Evolutionary conservation across 163 green algal genomes (phyloP).

Genomic region (Chlamydomonas reinhardtii): DNA sequence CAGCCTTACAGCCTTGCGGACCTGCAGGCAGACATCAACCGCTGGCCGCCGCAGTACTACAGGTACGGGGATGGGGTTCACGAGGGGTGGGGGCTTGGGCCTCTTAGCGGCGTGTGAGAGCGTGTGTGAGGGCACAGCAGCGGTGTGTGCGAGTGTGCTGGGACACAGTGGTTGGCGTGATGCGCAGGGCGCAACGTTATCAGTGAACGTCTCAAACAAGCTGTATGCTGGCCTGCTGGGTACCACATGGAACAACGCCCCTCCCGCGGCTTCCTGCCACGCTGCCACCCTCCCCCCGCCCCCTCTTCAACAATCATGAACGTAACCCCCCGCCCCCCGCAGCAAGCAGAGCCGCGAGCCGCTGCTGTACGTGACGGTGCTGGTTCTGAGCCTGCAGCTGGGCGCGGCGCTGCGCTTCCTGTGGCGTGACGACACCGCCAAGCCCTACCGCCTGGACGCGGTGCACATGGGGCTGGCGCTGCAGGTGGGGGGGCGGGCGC

Average conservation of each 20-base stretch:
- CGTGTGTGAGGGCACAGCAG: no score
- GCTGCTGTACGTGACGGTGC: conserved; percentile 84
- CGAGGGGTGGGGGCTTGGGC: no score
- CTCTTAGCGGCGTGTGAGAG: no score
- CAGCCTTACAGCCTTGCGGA: conserved; percentile 69
- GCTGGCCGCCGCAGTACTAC: conserved; percentile 86
- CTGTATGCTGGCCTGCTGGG: no score
- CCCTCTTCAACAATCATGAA: no score
- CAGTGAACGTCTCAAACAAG: no score
- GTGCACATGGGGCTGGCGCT: conserved; percentile 84
- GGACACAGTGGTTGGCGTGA: no score
- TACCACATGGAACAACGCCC: no score
- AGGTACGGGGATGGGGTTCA: conserved; percentile 35
- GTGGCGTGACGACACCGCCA: conserved; percentile 65
- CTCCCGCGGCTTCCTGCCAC: no score
- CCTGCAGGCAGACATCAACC: conserved; percentile 82
- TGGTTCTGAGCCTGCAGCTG: conserved; percentile 86
- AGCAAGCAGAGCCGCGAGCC: conserved; percentile 80
- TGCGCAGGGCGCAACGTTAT: no score
- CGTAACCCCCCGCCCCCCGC: not conserved
- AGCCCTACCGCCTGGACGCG: conserved; percentile 78
- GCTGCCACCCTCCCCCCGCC: not conserved
- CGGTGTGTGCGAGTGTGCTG: no score
- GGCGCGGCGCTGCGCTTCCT: conserved; percentile 69
- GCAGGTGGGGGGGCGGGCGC: conserved; percentile 17